Base-by-base conservation (phyloP, 2,329 filamentous ascomycete species). In the Xylariaceae sp. region DNA sequence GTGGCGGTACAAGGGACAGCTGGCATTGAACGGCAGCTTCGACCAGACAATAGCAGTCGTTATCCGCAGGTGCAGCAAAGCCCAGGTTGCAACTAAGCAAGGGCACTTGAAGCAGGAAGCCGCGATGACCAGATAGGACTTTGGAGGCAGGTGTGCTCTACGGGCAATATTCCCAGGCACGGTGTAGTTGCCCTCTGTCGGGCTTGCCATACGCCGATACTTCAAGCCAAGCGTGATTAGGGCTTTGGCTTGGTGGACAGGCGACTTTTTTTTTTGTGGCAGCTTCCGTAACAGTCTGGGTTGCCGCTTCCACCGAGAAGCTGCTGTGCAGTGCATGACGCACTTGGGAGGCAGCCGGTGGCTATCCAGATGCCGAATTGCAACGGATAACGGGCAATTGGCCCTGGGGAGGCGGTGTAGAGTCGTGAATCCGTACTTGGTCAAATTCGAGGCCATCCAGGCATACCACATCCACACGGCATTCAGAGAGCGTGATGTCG, bases 101-200 rank as follows among this genome's bases (percentile, higher is more conserved):
- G 23, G 17, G 13, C 23, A 15, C 18, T 15, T 17, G 11, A 10
- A 30, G 49, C 23, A 37, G 9, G 15, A 8, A 44, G 23, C 34
- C 2, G 30, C 47, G 49, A 35, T n/a, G 44, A 39, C 6, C 2
- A 15, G 6, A 11, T 4, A 15, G 55, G 42, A 30, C 23, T 30
- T 30, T 30, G 23, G 23, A 30, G 23, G 23, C 23, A 30, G 4
- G 23, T 30, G 23, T 30, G 23, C 23, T 30, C 5, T 30, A 30
- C 23, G 15, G 13, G 56, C n/a, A 39, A 13, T 7, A 17, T 51
- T 63, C 42, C 56, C 51, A 48, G 37, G 34, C 48, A 44, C 18
- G 50, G 18, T 6, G 18, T 44, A 13, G 2, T 2, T 9, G 13
- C 42, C 2, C 30, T 47, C 18, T 15, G 9, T 51, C 45, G 39